Percentiles rank a stretch among this genome's conserved stretches.
These are phyloP conservation scores for Verbena officinalis DNA, from an alignment of 257 asterid species.

Conservation along the genomic window DNA sequence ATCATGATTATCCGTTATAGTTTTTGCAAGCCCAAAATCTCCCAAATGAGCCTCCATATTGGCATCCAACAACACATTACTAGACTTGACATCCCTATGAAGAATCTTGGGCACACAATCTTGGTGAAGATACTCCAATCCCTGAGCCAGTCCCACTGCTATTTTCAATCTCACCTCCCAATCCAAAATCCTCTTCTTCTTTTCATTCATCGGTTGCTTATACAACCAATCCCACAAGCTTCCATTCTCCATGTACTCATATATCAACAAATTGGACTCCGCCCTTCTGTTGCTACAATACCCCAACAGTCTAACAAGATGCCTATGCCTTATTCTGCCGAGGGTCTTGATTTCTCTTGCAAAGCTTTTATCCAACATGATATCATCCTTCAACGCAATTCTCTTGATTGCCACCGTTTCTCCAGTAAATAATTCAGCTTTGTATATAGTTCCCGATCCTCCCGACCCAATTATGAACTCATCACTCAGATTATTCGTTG, in stretches of 20 bases:
- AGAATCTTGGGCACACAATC: slow-evolving; percentile 92
- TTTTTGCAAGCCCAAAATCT: slow-evolving; percentile 90
- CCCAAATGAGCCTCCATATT: slow-evolving; percentile 94
- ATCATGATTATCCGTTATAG: slow-evolving; percentile 51
- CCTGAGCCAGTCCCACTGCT: slow-evolving; percentile 87
- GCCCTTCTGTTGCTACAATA: slow-evolving; percentile 68
- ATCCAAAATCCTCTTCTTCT: slow-evolving; percentile 57
- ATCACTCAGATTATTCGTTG: slow-evolving; percentile 79
- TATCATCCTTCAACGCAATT: slow-evolving; percentile 64
- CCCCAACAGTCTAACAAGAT: slow-evolving; percentile 80
- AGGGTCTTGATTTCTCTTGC: slow-evolving; percentile 88
- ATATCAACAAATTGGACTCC: slow-evolving; percentile 71
- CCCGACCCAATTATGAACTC: slow-evolving; percentile 86
- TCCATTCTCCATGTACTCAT: slow-evolving; percentile 95
- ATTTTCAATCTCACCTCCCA: slow-evolving; percentile 80
- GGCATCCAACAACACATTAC: slow-evolving; percentile 75
- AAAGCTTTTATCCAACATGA: slow-evolving; percentile 73
- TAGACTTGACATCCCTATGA: slow-evolving; percentile 88
- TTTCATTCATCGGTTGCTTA: slow-evolving; percentile 48
- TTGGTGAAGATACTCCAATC: slow-evolving; percentile 90
- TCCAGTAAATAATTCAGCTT: slow-evolving; percentile 69
- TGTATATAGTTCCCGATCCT: slow-evolving; percentile 82
- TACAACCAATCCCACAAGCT: slow-evolving; percentile 93
- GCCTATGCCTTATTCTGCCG: slow-evolving; percentile 86
- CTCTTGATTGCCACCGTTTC: slow-evolving; percentile 86